A percentile compares a stretch with the other conserved stretches of the same genome.
These are phyloP conservation scores for Lolium multiflorum DNA, from an alignment of 176 grass and related monocot species.

Conservation along the genomic window DNA sequence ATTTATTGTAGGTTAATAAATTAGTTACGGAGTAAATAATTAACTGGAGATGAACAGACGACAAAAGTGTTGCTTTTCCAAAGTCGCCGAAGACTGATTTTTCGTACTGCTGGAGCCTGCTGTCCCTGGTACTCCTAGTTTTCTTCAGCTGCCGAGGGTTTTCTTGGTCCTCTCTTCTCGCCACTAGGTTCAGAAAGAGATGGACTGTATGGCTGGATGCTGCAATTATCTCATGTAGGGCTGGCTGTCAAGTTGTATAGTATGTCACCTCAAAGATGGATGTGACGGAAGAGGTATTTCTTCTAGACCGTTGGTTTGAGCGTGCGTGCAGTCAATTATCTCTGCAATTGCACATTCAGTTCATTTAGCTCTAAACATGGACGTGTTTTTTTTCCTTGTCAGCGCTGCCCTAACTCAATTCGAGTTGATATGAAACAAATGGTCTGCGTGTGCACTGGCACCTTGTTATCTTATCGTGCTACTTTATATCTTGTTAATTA, in stretches of 20 bases:
- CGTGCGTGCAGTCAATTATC: no score
- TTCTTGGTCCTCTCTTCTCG: background rate
- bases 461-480: background rate
- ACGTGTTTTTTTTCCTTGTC: background rate
- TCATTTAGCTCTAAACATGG: no score
- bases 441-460: background rate
- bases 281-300: background rate
- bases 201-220: background rate
- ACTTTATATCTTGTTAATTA: background rate
- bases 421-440: background rate
- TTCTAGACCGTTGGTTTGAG: background rate
- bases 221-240: background rate
- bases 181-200: conserved; percentile 9
- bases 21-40: background rate
- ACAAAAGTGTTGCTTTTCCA: conserved; percentile 10
- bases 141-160: background rate
- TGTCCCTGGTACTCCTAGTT: background rate
- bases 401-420: background rate
- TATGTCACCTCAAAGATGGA: conserved; percentile 2
- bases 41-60: background rate
- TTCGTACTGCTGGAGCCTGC: background rate
- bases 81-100: background rate
- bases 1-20: background rate
- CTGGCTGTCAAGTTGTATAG: background rate
- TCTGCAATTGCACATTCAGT: no score